Evolutionary conservation across 192 early-diverging fungal genomes (phyloP), one percentile per base, ranked within the genome.

Genomic region (Gryganskiella cystojenkinii): DNA sequence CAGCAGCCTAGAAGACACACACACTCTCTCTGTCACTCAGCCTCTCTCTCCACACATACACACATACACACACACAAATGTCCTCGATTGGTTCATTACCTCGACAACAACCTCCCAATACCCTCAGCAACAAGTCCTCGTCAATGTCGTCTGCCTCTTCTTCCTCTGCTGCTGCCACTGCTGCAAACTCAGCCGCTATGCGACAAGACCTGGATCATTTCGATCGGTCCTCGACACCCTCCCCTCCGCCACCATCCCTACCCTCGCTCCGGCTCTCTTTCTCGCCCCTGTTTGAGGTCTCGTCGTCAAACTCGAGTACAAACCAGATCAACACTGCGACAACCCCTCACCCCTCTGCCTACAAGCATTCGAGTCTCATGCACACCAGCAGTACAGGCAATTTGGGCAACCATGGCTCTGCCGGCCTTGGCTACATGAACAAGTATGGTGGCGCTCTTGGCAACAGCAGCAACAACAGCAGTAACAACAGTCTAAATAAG

Each of bases 271-370:
- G 72, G 8, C 60, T 76, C 22, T 76, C 72, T 4, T 76, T 76
- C 60, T 62, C 72, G 7, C 72, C 72, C 11, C 72, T 76, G 40
- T 76, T 76, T 51, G 72, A 76, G 25, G 65, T 71, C 61, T 56
- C 65, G 13, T 56, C 60, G 19, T 42, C 60, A 4, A 56, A 56
- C 54, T 66, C 72, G 20, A 57, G 64, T 51, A 56, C 64, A 11
- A 58, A 43, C 20, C 72, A 62, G 59, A 76, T 76, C 53, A 73
- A 64, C 56, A 65, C 71, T 15, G 56, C 71, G 33, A 67, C 46
- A 13, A 42, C 60, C 9, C 50, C 69, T 7, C 24, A 57, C 10
- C 8, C 54, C 27, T 20, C 28, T 20, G 57, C 37, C 14, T 65
- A 58, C 43, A 73, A 73, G 25, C 71, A 68, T 52, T 56, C 72